A percentile compares a stretch with the other conserved stretches of the same genome.
These are phyloP conservation scores for Penicillium verrucosum DNA, from an alignment of 2,329 filamentous ascomycete genomes.

Conservation along the genomic window DNA sequence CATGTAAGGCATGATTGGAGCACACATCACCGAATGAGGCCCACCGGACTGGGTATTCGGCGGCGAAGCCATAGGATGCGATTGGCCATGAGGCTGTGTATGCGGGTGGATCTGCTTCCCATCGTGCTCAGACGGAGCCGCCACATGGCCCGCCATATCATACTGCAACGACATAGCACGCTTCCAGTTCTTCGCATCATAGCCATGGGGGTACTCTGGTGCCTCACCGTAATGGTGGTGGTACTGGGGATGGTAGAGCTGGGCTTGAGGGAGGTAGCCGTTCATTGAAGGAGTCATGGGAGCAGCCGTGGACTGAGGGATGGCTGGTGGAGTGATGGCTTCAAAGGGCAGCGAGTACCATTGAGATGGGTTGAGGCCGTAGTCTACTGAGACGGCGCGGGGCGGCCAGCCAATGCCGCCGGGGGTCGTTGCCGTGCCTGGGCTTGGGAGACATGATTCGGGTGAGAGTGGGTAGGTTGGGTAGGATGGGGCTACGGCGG, in stretches of 20 bases:
- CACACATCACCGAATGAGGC: constrained; percentile 29
- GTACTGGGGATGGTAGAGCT: constrained; percentile 23
- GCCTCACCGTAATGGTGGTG: constrained; percentile 14
- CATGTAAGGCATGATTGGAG: constrained; percentile 28
- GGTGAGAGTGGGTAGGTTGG: constrained; percentile 28
- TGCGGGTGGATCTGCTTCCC: constrained; percentile 9
- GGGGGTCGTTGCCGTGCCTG: constrained; percentile 23
- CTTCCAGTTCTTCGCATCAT: constrained; percentile 29
- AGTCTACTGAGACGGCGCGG: constrained; percentile 22
- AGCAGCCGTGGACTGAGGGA: constrained; percentile 24
- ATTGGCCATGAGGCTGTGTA: constrained; percentile 5
- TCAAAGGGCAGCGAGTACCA: constrained; percentile 34
- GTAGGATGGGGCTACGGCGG: constrained; percentile 27
- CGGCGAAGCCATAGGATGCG: constrained; percentile 17
- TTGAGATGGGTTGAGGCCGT: constrained; percentile 22
- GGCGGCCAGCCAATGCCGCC: constrained; percentile 15
- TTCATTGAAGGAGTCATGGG: constrained; percentile 23
- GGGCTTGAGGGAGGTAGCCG: constrained; percentile 22
- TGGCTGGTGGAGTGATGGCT: constrained; percentile 20
- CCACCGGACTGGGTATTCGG: constrained; percentile 22
- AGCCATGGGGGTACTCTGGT: constrained; percentile 19
- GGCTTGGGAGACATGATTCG: constrained; percentile 29
- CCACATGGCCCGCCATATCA: constrained; percentile 16
- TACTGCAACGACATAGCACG: constrained; percentile 30
- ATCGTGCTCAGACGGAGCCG: constrained; percentile 4